A percentile compares a stretch with the other conserved stretches of the same genome.
These are phyloP conservation scores for Garcia nutans DNA, from an alignment of 345 rosid genomes.

Conservation along the genomic window DNA sequence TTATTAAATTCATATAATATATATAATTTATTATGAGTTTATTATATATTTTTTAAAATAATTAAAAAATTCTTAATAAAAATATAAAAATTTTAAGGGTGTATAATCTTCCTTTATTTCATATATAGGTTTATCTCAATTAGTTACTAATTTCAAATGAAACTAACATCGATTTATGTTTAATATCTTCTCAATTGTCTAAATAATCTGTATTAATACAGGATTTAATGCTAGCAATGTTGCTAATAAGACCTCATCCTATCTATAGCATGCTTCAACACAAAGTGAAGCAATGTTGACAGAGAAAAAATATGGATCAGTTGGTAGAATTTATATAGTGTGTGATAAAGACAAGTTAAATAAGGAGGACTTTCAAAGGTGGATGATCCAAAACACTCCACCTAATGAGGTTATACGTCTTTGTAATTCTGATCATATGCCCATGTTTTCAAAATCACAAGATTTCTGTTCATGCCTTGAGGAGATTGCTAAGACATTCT, in stretches of 20 bases:
- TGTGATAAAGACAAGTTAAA: slow-evolving; percentile 9
- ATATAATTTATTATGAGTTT: too few species aligned
- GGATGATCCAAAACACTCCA: slow-evolving; percentile 21
- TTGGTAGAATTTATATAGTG: slow-evolving; percentile 7
- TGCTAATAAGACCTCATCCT: slow-evolving; percentile 8
- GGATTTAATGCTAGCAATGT: slow-evolving; percentile 20
- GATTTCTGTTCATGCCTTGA: slow-evolving; percentile 7
- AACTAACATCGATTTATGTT: too few species aligned
- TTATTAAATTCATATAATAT: too few species aligned
- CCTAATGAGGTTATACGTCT: slow-evolving; percentile 11
- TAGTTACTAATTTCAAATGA: too few species aligned
- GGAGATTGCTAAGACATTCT: slow-evolving; percentile 19
- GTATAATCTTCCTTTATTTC: too few species aligned
- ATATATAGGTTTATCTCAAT: not conserved
- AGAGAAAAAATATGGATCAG: slow-evolving; percentile 21
- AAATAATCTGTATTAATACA: not conserved
- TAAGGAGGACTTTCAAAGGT: slow-evolving; percentile 14
- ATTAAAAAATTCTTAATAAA: too few species aligned
- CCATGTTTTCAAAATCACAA: slow-evolving; percentile 29
- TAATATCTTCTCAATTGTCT: too few species aligned
- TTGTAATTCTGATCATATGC: slow-evolving; percentile 26
- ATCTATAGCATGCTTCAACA: not conserved
- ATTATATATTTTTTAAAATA: too few species aligned
- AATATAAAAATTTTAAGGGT: too few species aligned
- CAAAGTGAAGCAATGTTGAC: not conserved